Percentiles rank a stretch among this genome's conserved stretches.
Conservation (phyloP, 495 filamentous ascomycete species). For the Barbatosphaeria neglecta region DNA sequence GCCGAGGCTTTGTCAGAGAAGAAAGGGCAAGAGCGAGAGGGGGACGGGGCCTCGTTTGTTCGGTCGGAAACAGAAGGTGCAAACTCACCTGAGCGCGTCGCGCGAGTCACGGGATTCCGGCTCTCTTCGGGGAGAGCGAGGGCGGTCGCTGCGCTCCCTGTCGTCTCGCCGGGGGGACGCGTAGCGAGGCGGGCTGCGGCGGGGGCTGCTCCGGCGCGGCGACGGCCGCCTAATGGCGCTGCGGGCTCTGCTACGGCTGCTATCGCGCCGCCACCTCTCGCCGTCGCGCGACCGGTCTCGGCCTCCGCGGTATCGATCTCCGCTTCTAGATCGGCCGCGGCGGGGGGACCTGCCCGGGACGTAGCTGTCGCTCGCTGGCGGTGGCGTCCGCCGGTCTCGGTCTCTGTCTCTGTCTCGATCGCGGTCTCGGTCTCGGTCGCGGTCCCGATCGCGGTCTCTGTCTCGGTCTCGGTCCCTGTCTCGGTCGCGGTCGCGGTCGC, state of each 20-base stretch:
- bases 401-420: slow-evolving; percentile 12
- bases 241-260: slow-evolving; percentile 29
- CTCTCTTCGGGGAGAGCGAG: slow-evolving; percentile 10
- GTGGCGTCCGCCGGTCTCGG: slow-evolving; percentile 11
- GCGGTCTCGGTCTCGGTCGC: slow-evolving; percentile 6
- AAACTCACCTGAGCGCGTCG: slow-evolving; percentile 9
- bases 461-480: slow-evolving; percentile 6
- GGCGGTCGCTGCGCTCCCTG: background rate
- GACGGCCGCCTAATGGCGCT: slow-evolving; percentile 25
- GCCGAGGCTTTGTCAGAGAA: too few species aligned
- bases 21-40: background rate
- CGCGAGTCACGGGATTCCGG: slow-evolving; percentile 13
- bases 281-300: slow-evolving; percentile 20
- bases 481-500: background rate
- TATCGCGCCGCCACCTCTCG: slow-evolving; percentile 11
- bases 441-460: slow-evolving; percentile 2
- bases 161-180: slow-evolving; percentile 32
- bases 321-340: slow-evolving; percentile 17
- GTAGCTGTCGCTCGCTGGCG: slow-evolving; percentile 26
- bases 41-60: background rate
- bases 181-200: slow-evolving; percentile 23
- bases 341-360: slow-evolving; percentile 20
- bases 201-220: slow-evolving; percentile 23
- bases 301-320: slow-evolving; percentile 19
- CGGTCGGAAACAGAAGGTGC: too few species aligned